Base-by-base conservation (phyloP, 2,329 filamentous ascomycete species). In the Ceratocystiopsis sp. region DNA sequence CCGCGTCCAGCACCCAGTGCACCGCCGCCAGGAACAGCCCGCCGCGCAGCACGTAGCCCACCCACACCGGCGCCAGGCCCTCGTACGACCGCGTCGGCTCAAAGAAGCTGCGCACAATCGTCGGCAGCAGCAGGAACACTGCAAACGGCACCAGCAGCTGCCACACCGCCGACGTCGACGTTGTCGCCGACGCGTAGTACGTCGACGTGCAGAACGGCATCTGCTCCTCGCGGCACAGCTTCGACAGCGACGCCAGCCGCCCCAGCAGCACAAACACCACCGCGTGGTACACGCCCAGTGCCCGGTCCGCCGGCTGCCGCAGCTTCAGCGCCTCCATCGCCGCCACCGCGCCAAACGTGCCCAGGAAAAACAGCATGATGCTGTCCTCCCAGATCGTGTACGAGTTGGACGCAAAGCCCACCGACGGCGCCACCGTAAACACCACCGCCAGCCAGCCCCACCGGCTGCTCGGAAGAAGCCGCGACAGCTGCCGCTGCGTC, bases 311-410 rank as follows among this genome's bases (percentile, higher is more conserved):
- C 19, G 70, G 63, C 34, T 71, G 68, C 42, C 76, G 70, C 49
- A 86, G 78, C 15, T 84, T 75, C 53, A 93, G 70, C 1, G 87
- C 87, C 2, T 80, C 78, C 13, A 84, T 61, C 13, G 81, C 72
- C 34, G 80, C 75, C n/a, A 80, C 68, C 8, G 86, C 60, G 29
- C 86, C 87, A 56, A 96, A 95, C 0, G 87, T 91, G 2, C 78
- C 76, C 46, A 95, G 73, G 63, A 96, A 89, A 64, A 93, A 94
- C 3, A 94, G 68, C 5, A 94, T 70, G 44, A 95, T 95, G 14
- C 85, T 83, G 55, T 98, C 91, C 63, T 98, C 91, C 87, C 91
- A 98, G 51, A 98, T 94, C 0, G 89, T 96, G 61, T 87, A 98
- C 0, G 91, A 98, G 61, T 98, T 98, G 4, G 91, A 91, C 0